Evolutionary conservation across 805 yeast genomes (phyloP).

Genomic region (Nadsonia fulvescens): DNA sequence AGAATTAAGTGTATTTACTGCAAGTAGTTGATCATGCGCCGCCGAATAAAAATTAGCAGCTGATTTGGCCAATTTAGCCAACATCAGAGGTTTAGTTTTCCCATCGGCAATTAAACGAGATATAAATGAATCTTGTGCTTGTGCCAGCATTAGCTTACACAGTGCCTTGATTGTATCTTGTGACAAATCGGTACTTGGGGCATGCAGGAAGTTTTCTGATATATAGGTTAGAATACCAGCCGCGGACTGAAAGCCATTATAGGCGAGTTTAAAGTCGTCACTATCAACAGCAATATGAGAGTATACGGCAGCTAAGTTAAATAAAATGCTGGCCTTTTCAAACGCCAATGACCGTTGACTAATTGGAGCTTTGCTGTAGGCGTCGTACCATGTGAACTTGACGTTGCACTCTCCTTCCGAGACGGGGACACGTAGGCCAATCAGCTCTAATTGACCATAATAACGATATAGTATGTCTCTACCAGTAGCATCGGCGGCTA

Average conservation of each 20-base stretch:
- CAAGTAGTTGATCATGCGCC: slow-evolving; percentile 26
- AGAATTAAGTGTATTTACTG: slow-evolving; percentile 15
- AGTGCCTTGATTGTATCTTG: slow-evolving; percentile 53
- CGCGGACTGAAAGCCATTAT: slow-evolving; percentile 48
- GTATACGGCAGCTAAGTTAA: slow-evolving; percentile 53
- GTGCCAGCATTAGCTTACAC: slow-evolving; percentile 53
- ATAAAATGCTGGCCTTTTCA: slow-evolving; percentile 74
- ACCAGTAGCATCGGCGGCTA: slow-evolving; percentile 25
- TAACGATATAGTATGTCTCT: slow-evolving; percentile 45
- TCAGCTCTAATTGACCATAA: slow-evolving; percentile 63
- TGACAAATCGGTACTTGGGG: slow-evolving; percentile 65
- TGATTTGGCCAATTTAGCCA: slow-evolving; percentile 57
- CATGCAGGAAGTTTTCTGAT: slow-evolving; percentile 68
- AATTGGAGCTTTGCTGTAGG: slow-evolving; percentile 29
- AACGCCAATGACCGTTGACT: slow-evolving; percentile 72
- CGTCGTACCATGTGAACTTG: slow-evolving; percentile 65
- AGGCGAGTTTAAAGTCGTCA: slow-evolving; percentile 36
- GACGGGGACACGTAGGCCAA: slow-evolving; percentile 62
- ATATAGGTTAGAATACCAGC: slow-evolving; percentile 62
- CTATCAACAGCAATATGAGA: slow-evolving; percentile 25
- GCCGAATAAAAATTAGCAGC: slow-evolving; percentile 37
- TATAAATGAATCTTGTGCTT: slow-evolving; percentile 74
- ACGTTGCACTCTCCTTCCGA: slow-evolving; percentile 34
- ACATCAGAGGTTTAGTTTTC: slow-evolving; percentile 41
- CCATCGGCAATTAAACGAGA: slow-evolving; percentile 32